Conservation (phyloP, 1,284 basidiomycete species). For the Puccinia hordei region DNA sequence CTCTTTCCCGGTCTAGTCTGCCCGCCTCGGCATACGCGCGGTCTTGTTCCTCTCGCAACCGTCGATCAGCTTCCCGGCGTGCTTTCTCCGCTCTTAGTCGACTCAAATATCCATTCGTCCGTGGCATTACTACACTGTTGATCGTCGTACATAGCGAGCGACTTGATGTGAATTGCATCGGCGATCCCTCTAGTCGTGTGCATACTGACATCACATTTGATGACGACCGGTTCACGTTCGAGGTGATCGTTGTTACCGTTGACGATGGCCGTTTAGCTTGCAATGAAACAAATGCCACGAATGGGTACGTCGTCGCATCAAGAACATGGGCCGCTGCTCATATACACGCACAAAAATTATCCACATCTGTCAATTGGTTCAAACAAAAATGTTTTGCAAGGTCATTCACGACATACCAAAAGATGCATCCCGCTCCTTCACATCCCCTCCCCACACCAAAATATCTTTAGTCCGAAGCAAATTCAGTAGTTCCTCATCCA, state of each 20-base stretch:
- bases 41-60: constrained; percentile 43
- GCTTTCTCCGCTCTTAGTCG: constrained; percentile 27
- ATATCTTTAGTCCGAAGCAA: constrained; percentile 29
- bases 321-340: constrained; percentile 32
- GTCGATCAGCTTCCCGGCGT: constrained; percentile 29
- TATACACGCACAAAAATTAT: not conserved
- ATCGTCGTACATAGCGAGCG: constrained; percentile 18
- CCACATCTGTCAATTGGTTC: not conserved
- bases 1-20: constrained; percentile 35
- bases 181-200: constrained; percentile 36
- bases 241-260: not conserved
- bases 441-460: constrained; percentile 48
- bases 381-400: not conserved
- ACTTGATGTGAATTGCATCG: constrained; percentile 14
- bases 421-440: constrained; percentile 35
- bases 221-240: constrained; percentile 1
- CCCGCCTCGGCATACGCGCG: constrained; percentile 46
- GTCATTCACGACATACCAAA: constrained; percentile 3
- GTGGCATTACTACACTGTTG: constrained; percentile 20
- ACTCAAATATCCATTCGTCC: constrained; percentile 21
- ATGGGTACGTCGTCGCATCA: constrained; percentile 39
- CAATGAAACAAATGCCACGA: constrained; percentile 31
- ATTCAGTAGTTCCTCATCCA: constrained; percentile 36
- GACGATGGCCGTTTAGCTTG: constrained; percentile 36
- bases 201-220: constrained; percentile 29